phyloP scores from a whole-genome alignment of 1,139 yeast species.

The Arxiozyma telluris region DNA sequence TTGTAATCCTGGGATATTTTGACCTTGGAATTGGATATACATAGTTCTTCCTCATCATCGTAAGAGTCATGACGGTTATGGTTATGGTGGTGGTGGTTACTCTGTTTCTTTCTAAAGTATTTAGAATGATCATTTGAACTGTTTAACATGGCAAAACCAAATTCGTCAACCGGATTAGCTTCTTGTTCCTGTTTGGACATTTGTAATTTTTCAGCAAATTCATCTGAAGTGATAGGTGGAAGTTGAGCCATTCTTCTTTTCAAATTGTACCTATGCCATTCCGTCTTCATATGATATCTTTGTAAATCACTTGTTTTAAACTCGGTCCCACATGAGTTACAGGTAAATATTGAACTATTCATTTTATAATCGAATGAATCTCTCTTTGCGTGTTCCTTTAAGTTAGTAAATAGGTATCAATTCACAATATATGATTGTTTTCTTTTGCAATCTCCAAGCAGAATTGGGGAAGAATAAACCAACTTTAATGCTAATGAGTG shows the following conservation, averaged over 20 bases:
- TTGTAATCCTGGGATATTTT: background rate
- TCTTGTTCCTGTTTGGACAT: constrained; percentile 33
- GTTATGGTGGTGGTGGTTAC: constrained; percentile 20
- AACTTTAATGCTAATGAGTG: too few species aligned
- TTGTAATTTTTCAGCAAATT: constrained; percentile 68
- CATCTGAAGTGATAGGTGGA: constrained; percentile 69
- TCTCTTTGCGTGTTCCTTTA: background rate
- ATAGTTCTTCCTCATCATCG: background rate
- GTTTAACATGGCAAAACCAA: constrained; percentile 44
- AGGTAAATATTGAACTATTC: constrained; percentile 41
- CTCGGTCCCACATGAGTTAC: constrained; percentile 74
- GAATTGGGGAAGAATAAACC: too few species aligned
- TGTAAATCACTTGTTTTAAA: constrained; percentile 75
- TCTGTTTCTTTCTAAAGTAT: background rate
- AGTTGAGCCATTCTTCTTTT: constrained; percentile 84
- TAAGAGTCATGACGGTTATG: background rate
- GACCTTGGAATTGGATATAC: background rate
- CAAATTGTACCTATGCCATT: constrained; percentile 89
- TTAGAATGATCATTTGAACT: constrained; percentile 10
- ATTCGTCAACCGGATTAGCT: constrained; percentile 50
- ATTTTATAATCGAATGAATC: background rate
- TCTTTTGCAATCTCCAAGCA: background rate
- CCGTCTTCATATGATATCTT: constrained; percentile 86
- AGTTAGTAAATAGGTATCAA: background rate
- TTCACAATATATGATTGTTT: background rate